Base-by-base conservation (phyloP, 805 yeast species). In the Sugiyamaella qingdaonensis region DNA sequence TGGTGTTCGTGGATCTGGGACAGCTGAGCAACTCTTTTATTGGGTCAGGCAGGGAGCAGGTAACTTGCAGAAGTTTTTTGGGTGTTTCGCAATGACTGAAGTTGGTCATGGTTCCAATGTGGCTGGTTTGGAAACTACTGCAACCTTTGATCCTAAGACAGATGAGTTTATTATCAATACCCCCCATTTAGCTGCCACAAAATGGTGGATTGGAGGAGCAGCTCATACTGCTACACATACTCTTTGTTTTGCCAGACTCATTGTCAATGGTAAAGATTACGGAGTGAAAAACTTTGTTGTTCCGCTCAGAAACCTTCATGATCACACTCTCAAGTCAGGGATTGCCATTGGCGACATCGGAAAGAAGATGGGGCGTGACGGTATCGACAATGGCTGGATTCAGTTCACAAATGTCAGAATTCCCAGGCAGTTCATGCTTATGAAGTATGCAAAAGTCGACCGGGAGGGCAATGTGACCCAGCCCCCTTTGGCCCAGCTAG, bases 141-240 rank as follows among this genome's bases (percentile, higher is more conserved):
- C 97, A 10, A 84, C 85, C 11, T 90, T 78, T 66, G 84, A 88
- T 68, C 72, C 74, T n/a, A 72, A 70, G 14, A 78, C 76, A 18
- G 87, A 88, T 61, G 81, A 82, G 57, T 87, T 90, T 64, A 66
- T 78, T 49, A 80, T 90, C 63, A 80, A 88, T 66, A 90, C 97
- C 5, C 97, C 97, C 0, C 86, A 89, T 65, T 68, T 87, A 51
- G 90, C 94, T 33, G 97, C 97, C 41, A 89, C 96, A 16, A 90
- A 90, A 68, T 90, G 97, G 97, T 90, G 97, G 97, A 90, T 90
- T 64, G 97, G 97, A 46, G 97, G 97, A 61, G 97, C 97, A 33
- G 97, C 96, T 9, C 95, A 88, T 69, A 84, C 95, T n/a, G 88
- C 97, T 2, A 88, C 90, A 31, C 97, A 90, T 71, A 75, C 88